phyloP scores from a whole-genome alignment of 2,329 filamentous ascomycete species.

The Ascochyta rabiei region DNA sequence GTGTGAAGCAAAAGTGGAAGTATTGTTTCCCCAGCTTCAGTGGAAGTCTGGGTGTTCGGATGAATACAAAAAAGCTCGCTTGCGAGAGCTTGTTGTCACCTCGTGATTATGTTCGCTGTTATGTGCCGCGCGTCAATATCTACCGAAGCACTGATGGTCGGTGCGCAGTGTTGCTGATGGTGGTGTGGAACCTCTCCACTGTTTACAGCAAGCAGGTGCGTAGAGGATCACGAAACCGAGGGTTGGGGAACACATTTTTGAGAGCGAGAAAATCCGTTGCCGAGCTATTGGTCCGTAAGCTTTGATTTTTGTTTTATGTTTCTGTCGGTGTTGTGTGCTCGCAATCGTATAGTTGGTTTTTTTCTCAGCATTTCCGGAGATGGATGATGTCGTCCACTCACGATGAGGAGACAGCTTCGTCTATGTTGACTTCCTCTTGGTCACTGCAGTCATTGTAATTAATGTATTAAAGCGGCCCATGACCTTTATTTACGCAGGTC shows the following conservation, averaged over 20 bases:
- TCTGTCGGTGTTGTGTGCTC: too few species aligned
- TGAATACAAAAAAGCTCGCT: background rate
- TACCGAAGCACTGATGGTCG: background rate
- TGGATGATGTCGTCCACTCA: too few species aligned
- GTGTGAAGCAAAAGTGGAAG: background rate
- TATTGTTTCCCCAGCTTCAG: background rate
- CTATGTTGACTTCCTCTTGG: too few species aligned
- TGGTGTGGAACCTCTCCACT: conserved; percentile 14
- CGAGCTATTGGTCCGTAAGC: too few species aligned
- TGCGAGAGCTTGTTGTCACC: background rate
- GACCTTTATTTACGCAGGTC: too few species aligned
- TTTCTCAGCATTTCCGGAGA: too few species aligned
- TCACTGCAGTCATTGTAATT: too few species aligned
- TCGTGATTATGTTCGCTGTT: background rate
- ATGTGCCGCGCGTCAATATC: background rate
- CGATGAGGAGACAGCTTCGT: too few species aligned
- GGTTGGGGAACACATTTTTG: background rate
- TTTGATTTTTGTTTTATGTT: too few species aligned
- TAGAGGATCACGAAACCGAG: conserved; percentile 5
- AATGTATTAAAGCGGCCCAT: too few species aligned
- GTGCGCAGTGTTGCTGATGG: conserved; percentile 1
- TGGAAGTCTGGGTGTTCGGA: background rate
- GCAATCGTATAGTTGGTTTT: too few species aligned
- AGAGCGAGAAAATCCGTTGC: background rate
- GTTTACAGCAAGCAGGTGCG: conserved; percentile 3